Base-by-base conservation (phyloP, 176 grass and related monocot species). In the Aechmea fasciata region DNA sequence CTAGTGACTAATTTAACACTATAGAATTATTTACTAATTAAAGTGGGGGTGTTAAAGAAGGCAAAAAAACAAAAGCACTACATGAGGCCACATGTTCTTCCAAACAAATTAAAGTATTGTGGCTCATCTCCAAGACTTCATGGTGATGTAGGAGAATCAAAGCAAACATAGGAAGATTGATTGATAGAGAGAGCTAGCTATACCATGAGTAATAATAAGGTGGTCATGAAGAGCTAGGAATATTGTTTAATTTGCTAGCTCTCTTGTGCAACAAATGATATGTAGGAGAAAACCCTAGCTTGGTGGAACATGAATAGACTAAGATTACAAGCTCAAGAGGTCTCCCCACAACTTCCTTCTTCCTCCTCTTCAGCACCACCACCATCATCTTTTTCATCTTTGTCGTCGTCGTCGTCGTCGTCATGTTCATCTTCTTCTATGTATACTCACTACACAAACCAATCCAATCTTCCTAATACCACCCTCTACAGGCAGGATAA, bases 381-480 rank as follows among this genome's bases (percentile, higher is more conserved):
- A 2, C 22, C 22, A 13, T n/a, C 51, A 9, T 48, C 52, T 18
- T 61, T 19, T 61, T 61, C 55, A 7, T 61, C 55, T n/a, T 61
- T 7, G 6, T 41, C 33, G 3, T 4, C 3, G 29, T 33, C 3
- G 3, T 41, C 3, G 33, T 7, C 54, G 13, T 57, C 53, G 51
- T 88, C 90, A 55, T 81, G 80, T 4, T 29, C 26, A 10, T 70
- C 67, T 84, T 48, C 88, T 87, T 17, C 81, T 11, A 17, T 81
- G 23, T 84, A 79, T 9, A 82, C 81, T 71, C 83, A 80, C 66
- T 81, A 78, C 15, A 59, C 76, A 3, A 80, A 86, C 13, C 84
- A 84, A 49, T 12, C 70, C 2, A 47, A 22, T 26, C 20, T 75
- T 61, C 10, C 20, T 19, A 13, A 13, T 50, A 61, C 67, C 64